Conservation (phyloP, 2,329 filamentous ascomycete species). For the Phialophora verrucosa region DNA sequence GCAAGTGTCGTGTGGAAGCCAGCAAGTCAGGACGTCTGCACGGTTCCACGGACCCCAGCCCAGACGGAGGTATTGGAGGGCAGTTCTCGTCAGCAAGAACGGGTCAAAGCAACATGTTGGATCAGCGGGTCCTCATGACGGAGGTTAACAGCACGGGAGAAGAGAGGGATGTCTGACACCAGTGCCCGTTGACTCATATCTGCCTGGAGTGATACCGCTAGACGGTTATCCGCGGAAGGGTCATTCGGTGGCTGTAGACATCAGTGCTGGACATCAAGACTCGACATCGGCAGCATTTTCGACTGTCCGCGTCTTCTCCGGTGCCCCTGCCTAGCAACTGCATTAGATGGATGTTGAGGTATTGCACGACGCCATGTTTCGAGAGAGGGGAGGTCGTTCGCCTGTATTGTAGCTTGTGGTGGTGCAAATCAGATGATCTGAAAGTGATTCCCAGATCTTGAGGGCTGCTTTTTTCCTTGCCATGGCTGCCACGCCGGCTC, state of each 20-base stretch:
- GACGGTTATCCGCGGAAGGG: neutral
- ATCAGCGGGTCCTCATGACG: neutral
- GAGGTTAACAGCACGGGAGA: neutral
- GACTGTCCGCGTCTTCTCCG: neutral
- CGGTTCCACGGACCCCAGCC: neutral
- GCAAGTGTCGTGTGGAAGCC: conserved; percentile 12
- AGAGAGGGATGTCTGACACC: neutral
- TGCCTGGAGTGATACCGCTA: neutral
- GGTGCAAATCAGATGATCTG: neutral
- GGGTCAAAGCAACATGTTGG: neutral
- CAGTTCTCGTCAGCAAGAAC: neutral
- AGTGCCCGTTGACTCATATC: neutral
- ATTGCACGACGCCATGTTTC: neutral
- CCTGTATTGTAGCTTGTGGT: neutral
- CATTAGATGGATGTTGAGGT: neutral
- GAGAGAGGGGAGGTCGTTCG: neutral
- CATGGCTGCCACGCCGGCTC: neutral
- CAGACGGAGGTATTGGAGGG: neutral
- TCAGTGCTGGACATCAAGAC: neutral
- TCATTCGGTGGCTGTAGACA: neutral
- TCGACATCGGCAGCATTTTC: neutral
- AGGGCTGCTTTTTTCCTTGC: neutral
- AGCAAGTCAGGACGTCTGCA: neutral
- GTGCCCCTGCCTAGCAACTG: neutral
- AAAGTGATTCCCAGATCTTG: neutral